phyloP scores from a whole-genome alignment of 140 eudicot genomes.

The Oenanthe javanica region DNA sequence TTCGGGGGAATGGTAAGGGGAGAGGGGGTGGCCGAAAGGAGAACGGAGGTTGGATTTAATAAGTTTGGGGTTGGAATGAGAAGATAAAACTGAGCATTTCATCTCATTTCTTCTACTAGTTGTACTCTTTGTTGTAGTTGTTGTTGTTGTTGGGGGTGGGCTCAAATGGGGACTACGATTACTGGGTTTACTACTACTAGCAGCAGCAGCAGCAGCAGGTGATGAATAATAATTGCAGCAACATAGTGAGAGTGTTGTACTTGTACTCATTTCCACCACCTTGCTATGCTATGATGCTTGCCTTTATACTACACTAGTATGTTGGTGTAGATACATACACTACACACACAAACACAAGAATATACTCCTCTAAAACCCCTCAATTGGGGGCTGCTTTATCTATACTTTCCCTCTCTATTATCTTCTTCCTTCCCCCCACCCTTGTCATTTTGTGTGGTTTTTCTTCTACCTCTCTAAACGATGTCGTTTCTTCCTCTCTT shows the following conservation, averaged over 20 bases:
- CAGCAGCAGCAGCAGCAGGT: constrained; percentile 20
- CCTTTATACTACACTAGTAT: too few relatives aligned
- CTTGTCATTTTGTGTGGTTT: neutral
- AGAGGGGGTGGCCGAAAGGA: constrained; percentile 44
- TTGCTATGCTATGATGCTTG: too few relatives aligned
- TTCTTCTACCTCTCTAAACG: neutral
- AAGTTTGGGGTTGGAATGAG: constrained; percentile 71
- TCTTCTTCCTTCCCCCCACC: neutral
- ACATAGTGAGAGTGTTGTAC: too few relatives aligned
- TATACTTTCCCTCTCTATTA: neutral
- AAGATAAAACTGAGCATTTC: constrained; percentile 33
- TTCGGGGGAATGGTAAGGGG: constrained; percentile 53
- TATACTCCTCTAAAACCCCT: too few relatives aligned
- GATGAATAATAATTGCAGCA: too few relatives aligned
- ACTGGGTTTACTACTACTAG: neutral
- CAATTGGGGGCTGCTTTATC: too few relatives aligned
- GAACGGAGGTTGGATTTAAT: constrained; percentile 67
- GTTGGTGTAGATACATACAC: too few relatives aligned
- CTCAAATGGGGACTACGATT: constrained; percentile 2
- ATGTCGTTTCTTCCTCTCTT: too few relatives aligned
- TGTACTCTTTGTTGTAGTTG: neutral
- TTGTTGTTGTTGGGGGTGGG: neutral
- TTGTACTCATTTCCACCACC: constrained; percentile 10
- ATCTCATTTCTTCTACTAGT: constrained; percentile 12
- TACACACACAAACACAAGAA: too few relatives aligned